Percentiles rank a stretch among this genome's conserved stretches.
These are phyloP conservation scores for Austroboletus rostrupii DNA, from an alignment of 1,284 basidiomycete genomes.

Conservation along the genomic window DNA sequence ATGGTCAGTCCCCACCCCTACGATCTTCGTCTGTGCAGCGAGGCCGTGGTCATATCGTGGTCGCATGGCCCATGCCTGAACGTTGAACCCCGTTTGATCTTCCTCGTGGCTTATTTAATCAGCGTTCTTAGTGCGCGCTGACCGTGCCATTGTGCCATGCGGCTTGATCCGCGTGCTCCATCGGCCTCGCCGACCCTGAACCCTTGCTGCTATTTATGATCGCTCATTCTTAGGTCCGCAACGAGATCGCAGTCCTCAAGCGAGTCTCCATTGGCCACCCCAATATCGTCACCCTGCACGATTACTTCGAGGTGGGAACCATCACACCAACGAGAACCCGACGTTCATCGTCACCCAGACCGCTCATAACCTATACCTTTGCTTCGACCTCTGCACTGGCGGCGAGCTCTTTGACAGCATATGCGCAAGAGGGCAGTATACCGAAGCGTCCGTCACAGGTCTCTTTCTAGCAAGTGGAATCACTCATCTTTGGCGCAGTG, in stretches of 20 bases:
- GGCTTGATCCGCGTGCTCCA: not conserved
- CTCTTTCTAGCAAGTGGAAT: constrained; percentile 2
- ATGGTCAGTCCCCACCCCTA: constrained; percentile 51
- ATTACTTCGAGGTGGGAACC: constrained; percentile 86
- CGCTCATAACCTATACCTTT: constrained; percentile 90
- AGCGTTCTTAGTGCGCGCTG: constrained; percentile 3
- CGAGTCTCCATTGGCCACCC: constrained; percentile 86
- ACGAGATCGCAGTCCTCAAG: constrained; percentile 96
- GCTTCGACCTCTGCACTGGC: constrained; percentile 95
- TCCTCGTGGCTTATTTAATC: constrained; percentile 7
- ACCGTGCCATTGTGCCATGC: constrained; percentile 9
- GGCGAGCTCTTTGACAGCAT: constrained; percentile 98
- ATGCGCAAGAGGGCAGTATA: constrained; percentile 96
- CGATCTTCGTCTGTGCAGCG: not conserved
- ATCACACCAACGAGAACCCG: not conserved
- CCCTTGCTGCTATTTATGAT: constrained; percentile 9
- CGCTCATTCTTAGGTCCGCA: constrained; percentile 67
- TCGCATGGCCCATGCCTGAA: too few species aligned
- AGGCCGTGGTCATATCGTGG: too few species aligned
- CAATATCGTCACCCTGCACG: constrained; percentile 89
- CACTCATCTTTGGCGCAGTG: constrained; percentile 42
- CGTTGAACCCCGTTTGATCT: not conserved
- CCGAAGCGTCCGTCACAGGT: constrained; percentile 68
- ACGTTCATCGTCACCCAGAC: constrained; percentile 48
- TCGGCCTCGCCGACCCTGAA: constrained; percentile 6